Base-by-base conservation (phyloP, 345 rosid species). In the Brassica rapa region DNA sequence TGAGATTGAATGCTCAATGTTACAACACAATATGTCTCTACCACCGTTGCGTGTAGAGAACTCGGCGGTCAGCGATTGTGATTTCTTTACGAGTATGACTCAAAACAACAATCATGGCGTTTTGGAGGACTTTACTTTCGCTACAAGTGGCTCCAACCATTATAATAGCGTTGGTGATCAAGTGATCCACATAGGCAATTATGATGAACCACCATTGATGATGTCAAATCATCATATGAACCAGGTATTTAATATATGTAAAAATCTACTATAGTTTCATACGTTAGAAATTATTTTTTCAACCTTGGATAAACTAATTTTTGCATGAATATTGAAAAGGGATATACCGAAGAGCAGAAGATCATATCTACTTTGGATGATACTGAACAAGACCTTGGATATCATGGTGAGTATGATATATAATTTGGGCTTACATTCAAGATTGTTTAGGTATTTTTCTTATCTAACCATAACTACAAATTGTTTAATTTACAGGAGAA, bases 31-130 rank as follows among this genome's bases (percentile, higher is more conserved):
- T 66, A 62, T 66, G 5, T 39, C 77, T 6, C 32, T 87, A 81
- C 93, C 97, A 11, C 93, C 93, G 7, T 79, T 91, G 81, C 89
- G 81, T 69, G 88, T 89, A 56, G 92, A 86, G 68, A 90, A 86
- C 76, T 82, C 85, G 76, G 82, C 83, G 15, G 14, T 43, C 65
- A 83, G 76, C 29, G 73, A 81, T 4, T 86, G 87, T 10, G 70
- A 81, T 66, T 76, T 76, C 77, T 80, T 63, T 61, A 41, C 67
- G 41, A 76, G 66, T 16, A 66, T 72, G 75, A 68, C 74, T 71
- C 87, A 76, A 55, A 77, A 87, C 72, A 83, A 75, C 37, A 80
- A 85, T 33, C 74, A 82, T 79, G 79, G 75, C 16, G 72, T 79
- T 14, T 74, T 61, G 9, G 77, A 84, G 61, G 94, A 88, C 70